phyloP scores from a whole-genome alignment of 306 rosid genomes.

The Rosa rugosa region DNA sequence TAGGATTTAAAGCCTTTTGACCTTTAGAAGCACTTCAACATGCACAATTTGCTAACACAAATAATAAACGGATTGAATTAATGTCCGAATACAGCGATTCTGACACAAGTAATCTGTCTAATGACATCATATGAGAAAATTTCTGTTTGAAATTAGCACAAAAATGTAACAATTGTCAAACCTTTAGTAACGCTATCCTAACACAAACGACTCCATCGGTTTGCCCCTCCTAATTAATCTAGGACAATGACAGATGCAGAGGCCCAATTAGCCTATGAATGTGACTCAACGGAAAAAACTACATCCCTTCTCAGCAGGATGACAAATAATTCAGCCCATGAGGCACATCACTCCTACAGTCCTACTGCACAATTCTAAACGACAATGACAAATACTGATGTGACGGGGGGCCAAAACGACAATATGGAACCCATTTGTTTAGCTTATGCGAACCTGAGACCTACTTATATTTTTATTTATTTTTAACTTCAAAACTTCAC shows the following conservation, averaged over 20 bases:
- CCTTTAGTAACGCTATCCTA: background rate
- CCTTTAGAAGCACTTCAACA: background rate
- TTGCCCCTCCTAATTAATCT: background rate
- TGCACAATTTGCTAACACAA: background rate
- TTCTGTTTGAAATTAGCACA: background rate
- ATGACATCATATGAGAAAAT: background rate
- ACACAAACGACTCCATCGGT: background rate
- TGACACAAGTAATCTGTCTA: background rate
- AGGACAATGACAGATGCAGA: background rate
- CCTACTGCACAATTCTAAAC: background rate
- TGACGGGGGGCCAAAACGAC: background rate
- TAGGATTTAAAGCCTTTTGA: no score
- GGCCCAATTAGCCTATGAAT: background rate
- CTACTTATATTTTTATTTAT: background rate
- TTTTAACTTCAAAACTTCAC: no score
- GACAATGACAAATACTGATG: background rate
- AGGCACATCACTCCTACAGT: background rate
- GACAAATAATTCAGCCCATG: background rate
- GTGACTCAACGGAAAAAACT: background rate
- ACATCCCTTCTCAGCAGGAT: background rate
- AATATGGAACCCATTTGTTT: conserved; percentile 5
- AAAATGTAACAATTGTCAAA: background rate
- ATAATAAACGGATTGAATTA: background rate
- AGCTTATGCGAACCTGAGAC: background rate
- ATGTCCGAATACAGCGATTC: background rate